phyloP scores from a whole-genome alignment of 441 rosid species.

The Syzygium syzygioides region DNA sequence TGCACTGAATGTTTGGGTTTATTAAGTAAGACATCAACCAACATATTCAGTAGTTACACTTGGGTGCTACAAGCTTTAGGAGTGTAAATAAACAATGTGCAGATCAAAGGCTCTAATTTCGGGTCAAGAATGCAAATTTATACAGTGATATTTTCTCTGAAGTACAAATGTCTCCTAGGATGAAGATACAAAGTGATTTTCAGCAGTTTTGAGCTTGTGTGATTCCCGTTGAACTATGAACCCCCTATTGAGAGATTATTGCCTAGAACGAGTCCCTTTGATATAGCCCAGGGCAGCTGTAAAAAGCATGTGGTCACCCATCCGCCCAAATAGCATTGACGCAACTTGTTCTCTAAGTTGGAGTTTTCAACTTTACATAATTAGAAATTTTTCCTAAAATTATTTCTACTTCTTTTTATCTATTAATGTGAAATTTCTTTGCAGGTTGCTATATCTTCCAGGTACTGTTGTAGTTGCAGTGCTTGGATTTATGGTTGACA shows the following conservation, averaged over 20 bases:
- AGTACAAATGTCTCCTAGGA: not conserved
- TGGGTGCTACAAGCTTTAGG: not conserved
- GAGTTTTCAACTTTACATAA: not conserved
- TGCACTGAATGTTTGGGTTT: not conserved
- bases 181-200: not conserved
- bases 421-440: not conserved
- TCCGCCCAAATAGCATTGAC: not conserved
- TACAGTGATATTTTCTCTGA: not conserved
- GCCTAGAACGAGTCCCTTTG: not conserved
- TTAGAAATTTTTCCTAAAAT: not conserved
- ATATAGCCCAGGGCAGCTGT: not conserved
- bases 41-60: not conserved
- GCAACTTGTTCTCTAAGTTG: not conserved
- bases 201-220: not conserved
- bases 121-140: not conserved
- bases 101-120: not conserved
- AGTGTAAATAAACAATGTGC: not conserved
- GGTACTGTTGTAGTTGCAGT: constrained; percentile 50
- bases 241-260: not conserved
- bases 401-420: not conserved
- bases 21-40: not conserved
- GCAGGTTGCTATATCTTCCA: constrained; percentile 65
- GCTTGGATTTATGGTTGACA: constrained; percentile 65
- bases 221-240: not conserved
- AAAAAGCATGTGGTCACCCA: not conserved